Evolutionary conservation across 192 early-diverging fungal genomes (phyloP), one percentile per base, ranked within the genome.

Genomic region (Funneliformis geosporum): DNA sequence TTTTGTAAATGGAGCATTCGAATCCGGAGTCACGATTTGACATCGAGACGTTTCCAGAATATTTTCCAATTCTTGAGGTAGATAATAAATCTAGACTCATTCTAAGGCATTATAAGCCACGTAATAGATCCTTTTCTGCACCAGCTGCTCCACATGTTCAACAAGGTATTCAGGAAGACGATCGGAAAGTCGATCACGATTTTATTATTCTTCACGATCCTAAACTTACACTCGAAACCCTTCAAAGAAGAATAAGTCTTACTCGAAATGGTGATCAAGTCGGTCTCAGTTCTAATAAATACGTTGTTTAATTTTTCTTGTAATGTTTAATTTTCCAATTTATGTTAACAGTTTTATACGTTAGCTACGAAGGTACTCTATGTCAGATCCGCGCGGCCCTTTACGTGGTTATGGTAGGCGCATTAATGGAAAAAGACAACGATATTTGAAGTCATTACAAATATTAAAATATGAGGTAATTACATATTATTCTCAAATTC

Each of bases 391-490:
- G 40, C 67, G 67, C 12, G 38, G 33, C 10, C 33, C 18, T 69
- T 18, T 55, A 55, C 67, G 67, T 16, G 42, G 40, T 11, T 69
- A 69, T 69, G 67, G 38, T 42, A n/a, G n/a, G 28, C 33, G 39
- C 40, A 8, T 69, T 8, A 42, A 43, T 43, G 67, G 33, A 10
- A 69, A 43, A 40, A 18, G 42, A 10, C 67, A 69, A 43, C 33
- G 40, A 9, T 43, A 69, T 42, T 69, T 33, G 5, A 69, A 69
- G 33, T 43, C 40, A 43, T 18, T 69, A n/a, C 67, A 69, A n/a
- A 40, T 69, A 8, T 9, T 69, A 16, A 69, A 33, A 21, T 69
- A 69, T 69, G 67, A 69, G 67, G 67, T 69, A 43, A 21, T 69
- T n/a, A 69, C 9, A 2, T 40, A 40, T n/a, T 21, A 5, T 69